Evolutionary conservation across 176 grass and related monocot genomes (phyloP).

Genomic region (Urochloa ruziziensis): DNA sequence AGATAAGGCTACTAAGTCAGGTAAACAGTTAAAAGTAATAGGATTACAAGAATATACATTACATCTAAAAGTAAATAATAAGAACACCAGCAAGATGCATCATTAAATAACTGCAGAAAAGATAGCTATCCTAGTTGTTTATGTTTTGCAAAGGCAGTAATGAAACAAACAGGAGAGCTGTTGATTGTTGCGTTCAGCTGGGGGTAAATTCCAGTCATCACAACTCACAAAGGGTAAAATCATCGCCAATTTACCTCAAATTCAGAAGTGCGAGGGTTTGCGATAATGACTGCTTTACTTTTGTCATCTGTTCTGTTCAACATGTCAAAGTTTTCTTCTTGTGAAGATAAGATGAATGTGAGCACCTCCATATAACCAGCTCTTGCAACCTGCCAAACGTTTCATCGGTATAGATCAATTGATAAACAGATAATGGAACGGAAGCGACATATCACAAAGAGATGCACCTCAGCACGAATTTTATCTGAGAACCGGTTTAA

Average conservation of each 20-base stretch:
- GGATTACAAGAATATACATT: neutral
- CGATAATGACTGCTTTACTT: conserved; percentile 87
- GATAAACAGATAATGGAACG: conserved; percentile 22
- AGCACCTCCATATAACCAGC: conserved; percentile 99
- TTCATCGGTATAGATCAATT: conserved; percentile 13
- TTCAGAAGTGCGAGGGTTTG: conserved; percentile 87
- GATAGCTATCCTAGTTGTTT: neutral
- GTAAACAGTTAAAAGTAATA: neutral
- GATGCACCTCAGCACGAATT: conserved; percentile 83
- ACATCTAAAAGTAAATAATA: neutral
- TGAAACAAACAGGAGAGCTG: neutral
- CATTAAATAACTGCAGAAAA: conserved; percentile 2
- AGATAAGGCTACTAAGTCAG: neutral
- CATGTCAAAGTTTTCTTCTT: conserved; percentile 94
- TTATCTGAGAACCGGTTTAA: conserved; percentile 93
- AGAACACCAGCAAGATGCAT: conserved; percentile 4
- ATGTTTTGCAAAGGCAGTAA: neutral
- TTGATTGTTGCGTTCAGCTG: neutral
- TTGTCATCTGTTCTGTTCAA: conserved; percentile 72
- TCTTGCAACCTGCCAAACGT: conserved; percentile 69
- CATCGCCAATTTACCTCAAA: conserved; percentile 63
- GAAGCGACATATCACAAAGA: neutral
- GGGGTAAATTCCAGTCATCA: neutral
- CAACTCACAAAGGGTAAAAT: neutral
- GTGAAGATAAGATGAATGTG: conserved; percentile 83